phyloP scores from a whole-genome alignment of 345 rosid genomes.

The Eutrema heterophyllum region DNA sequence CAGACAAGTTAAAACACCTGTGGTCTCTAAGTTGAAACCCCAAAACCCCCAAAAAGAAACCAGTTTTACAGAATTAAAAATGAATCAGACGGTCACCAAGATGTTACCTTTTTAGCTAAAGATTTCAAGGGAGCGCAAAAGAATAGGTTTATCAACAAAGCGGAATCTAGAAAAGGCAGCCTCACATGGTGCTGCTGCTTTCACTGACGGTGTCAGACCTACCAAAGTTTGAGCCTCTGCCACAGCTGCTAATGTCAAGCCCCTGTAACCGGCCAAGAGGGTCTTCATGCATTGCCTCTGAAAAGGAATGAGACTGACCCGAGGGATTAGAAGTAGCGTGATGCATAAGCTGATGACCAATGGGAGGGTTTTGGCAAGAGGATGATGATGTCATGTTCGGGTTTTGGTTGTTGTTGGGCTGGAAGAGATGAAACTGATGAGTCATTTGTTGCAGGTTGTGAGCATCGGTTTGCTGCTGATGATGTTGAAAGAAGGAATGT shows the following conservation, averaged over 20 bases:
- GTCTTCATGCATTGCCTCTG: constrained; percentile 66
- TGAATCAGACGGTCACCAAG: constrained; percentile 11
- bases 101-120: constrained; percentile 27
- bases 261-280: constrained; percentile 72
- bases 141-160: constrained; percentile 29
- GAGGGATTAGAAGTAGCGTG: constrained; percentile 25
- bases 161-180: background rate
- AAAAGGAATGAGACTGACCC: constrained; percentile 38
- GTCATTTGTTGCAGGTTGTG: constrained; percentile 49
- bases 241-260: constrained; percentile 68
- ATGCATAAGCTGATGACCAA: constrained; percentile 38
- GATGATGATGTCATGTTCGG: constrained; percentile 2
- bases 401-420: constrained; percentile 33
- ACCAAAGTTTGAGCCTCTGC: constrained; percentile 54
- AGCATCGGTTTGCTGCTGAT: constrained; percentile 37
- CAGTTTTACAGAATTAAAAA: constrained; percentile 14
- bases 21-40: constrained; percentile 28
- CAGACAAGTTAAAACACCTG: constrained; percentile 21
- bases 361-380: constrained; percentile 23
- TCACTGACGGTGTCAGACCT: constrained; percentile 69
- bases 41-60: constrained; percentile 5
- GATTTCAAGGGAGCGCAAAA: constrained; percentile 13
- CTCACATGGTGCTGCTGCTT: constrained; percentile 64
- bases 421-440: constrained; percentile 54
- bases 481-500: constrained; percentile 47